Evolutionary conservation across 257 asterid species (phyloP), one percentile per base, ranked within the genome.

Genomic region (Haberlea rhodopensis): DNA sequence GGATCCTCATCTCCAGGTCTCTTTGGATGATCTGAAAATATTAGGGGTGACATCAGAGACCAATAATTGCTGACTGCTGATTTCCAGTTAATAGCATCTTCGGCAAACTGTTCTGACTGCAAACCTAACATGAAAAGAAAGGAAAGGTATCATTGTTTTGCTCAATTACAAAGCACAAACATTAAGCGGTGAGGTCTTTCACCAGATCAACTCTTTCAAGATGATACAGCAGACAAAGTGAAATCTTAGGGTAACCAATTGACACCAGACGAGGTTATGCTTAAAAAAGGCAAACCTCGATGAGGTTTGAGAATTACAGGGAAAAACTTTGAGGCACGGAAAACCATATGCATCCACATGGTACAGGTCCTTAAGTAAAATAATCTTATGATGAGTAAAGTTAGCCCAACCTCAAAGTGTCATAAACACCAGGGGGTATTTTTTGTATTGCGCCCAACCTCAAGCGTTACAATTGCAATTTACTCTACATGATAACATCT

Each of bases 1-100:
- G 99, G 99, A 73, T 94, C 99, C 79, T 94, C 99, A 40, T 87
- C 95, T 2, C 99, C 99, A 37, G 99, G 99, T 79, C 99, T 78
- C 83, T 94, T 94, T 4, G 99, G 99, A 74, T 94, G 99, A 78
- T 94, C 99, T 1, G 99, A 94, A 71, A 90, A 94, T 75, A 94
- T 90, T 51, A 94, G 63, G 16, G 99, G 99, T 22, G 99, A 94
- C 48, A 94, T 88, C 71, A 94, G 80, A 57, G 99, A 94, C 99
- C 99, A 94, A 74, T 87, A 90, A 52, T 90, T 87, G 49, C 66
- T 84, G 29, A 86, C 91, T 11, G 96, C 96, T 6, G 89, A 76
- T 62, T 80, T 80, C 96, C 97, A 86, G 74, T 67, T 85, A 37
- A 83, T 32, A 61, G 82, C 74, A 76, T 90, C 96, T 72, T 90